phyloP scores from a whole-genome alignment of 2,329 filamentous ascomycete species.

The Bipolaris zeicola region DNA sequence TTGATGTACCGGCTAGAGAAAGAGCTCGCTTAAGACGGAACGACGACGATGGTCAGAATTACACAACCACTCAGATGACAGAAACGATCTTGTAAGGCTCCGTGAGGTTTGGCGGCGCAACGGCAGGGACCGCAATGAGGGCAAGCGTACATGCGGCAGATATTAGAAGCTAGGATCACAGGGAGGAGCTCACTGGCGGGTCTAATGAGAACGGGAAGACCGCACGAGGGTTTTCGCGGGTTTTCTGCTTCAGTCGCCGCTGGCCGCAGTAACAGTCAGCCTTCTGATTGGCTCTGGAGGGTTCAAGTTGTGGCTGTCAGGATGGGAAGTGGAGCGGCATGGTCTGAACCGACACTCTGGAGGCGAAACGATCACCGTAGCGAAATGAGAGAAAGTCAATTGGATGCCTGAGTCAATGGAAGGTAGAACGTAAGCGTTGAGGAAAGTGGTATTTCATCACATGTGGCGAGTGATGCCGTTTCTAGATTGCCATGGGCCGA shows the following conservation, averaged over 20 bases:
- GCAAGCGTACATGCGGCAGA: constrained; percentile 34
- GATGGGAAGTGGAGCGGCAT: constrained; percentile 37
- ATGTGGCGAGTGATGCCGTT: constrained; percentile 45
- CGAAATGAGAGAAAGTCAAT: constrained; percentile 18
- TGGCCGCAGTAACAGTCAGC: constrained; percentile 19
- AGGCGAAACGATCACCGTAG: constrained; percentile 46
- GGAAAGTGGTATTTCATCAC: constrained; percentile 30
- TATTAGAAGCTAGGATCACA: constrained; percentile 29
- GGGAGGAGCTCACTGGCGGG: constrained; percentile 30
- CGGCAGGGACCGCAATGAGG: constrained; percentile 33
- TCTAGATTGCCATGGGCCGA: constrained; percentile 45
- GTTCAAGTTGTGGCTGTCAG: constrained; percentile 37
- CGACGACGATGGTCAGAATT: constrained; percentile 45
- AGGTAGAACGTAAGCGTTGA: constrained; percentile 25
- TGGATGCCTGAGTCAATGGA: constrained; percentile 24
- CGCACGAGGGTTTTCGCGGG: constrained; percentile 38
- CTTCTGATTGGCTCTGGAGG: constrained; percentile 37
- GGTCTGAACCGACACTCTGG: constrained; percentile 40
- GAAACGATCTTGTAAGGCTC: constrained; percentile 36
- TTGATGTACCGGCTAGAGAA: constrained; percentile 36
- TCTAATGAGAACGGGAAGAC: constrained; percentile 35
- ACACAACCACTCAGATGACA: constrained; percentile 43
- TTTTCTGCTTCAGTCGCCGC: constrained; percentile 45
- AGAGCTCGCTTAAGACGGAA: constrained; percentile 48
- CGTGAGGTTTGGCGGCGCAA: constrained; percentile 41